Conservation (phyloP, 2,329 filamentous ascomycete genomes). For the Talaromyces sp. region DNA sequence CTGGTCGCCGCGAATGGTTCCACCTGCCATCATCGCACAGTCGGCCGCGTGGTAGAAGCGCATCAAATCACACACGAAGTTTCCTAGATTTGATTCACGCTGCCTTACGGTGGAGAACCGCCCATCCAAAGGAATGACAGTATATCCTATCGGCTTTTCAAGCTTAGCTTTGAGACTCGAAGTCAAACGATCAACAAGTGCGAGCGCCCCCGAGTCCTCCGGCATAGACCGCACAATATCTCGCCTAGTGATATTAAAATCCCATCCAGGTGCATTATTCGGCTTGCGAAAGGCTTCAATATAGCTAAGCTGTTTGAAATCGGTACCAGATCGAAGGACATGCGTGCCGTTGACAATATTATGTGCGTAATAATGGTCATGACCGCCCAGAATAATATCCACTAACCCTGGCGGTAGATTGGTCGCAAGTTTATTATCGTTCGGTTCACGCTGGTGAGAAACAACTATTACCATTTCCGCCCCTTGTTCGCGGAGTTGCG, state of each 20-base stretch:
- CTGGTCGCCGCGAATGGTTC: constrained; percentile 85
- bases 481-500: constrained; percentile 71
- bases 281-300: constrained; percentile 70
- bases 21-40: constrained; percentile 80
- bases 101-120: constrained; percentile 81
- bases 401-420: constrained; percentile 71
- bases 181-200: constrained; percentile 69
- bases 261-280: constrained; percentile 62
- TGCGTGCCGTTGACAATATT: constrained; percentile 76
- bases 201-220: constrained; percentile 62
- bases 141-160: constrained; percentile 82
- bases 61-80: constrained; percentile 93
- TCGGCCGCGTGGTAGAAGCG: constrained; percentile 78
- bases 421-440: constrained; percentile 81
- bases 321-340: constrained; percentile 81
- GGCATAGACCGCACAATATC: constrained; percentile 72
- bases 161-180: constrained; percentile 74
- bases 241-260: constrained; percentile 74
- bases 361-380: constrained; percentile 88
- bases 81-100: constrained; percentile 80
- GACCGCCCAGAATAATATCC: constrained; percentile 84
- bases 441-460: constrained; percentile 84
- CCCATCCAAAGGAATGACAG: constrained; percentile 77
- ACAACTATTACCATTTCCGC: constrained; percentile 82
- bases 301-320: constrained; percentile 92